These are phyloP conservation scores for Ajuga chamaepitys DNA, from an alignment of 257 asterid species.

Conservation along the genomic window DNA sequence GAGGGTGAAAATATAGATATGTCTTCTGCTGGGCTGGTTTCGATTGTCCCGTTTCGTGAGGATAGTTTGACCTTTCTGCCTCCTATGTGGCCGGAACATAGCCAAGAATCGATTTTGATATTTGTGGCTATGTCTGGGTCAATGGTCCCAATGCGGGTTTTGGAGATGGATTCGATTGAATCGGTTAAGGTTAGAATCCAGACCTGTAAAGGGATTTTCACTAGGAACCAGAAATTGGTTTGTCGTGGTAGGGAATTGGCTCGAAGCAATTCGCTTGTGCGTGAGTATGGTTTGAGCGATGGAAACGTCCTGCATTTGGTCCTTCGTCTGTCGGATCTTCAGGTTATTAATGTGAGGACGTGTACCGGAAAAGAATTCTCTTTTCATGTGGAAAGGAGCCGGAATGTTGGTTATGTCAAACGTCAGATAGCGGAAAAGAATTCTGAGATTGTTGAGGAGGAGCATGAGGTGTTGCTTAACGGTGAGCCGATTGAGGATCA, in stretches of 20 bases:
- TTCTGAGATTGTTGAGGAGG: conserved; percentile 42
- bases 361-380: conserved; percentile 67
- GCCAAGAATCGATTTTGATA: conserved; percentile 50
- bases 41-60: conserved; percentile 41
- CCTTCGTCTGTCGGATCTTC: conserved; percentile 67
- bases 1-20: conserved; percentile 23
- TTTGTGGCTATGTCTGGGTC: conserved; percentile 66
- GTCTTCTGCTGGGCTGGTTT: conserved; percentile 78
- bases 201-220: conserved; percentile 59
- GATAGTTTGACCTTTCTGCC: conserved; percentile 35
- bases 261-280: conserved; percentile 61
- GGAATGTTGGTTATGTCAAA: conserved; percentile 69
- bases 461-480: conserved; percentile 65
- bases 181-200: conserved; percentile 73
- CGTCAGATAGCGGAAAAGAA: conserved; percentile 51
- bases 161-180: conserved; percentile 67
- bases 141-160: conserved; percentile 61
- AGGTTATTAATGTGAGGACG: conserved; percentile 55
- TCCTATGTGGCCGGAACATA: conserved; percentile 32
- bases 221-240: conserved; percentile 69
- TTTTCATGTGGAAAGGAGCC: conserved; percentile 61
- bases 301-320: conserved; percentile 82
- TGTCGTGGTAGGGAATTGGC: conserved; percentile 78
- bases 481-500: conserved; percentile 73
- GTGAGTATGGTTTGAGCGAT: conserved; percentile 70